Evolutionary conservation across 495 filamentous ascomycete species (phyloP), one percentile per base, ranked within the genome.

Genomic region (Diplogelasinospora grovesii): DNA sequence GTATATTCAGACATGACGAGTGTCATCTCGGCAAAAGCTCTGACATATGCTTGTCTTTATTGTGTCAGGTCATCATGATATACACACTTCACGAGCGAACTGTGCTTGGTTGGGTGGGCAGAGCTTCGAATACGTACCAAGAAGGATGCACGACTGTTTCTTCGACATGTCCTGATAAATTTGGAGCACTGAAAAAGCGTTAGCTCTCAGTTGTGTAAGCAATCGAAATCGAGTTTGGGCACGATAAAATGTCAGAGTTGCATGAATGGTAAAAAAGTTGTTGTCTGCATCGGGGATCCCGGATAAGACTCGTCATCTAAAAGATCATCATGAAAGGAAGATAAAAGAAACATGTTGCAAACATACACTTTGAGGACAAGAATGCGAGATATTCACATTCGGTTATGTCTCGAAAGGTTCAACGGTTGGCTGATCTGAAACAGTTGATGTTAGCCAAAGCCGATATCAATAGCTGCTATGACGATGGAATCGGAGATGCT

Each of bases 251-350:
- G 34, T 33, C 39, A 41, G 39, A 33, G 23, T 33, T 30, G 83
- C 83, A 87, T 87, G 83, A 87, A 87, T 87, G 83, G 83, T 80
- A 79, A 62, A 76, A 76, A 72, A 66, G 59, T 56, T 60, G 61
- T 70, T 83, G 70, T 87, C 83, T 73, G 70, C 83, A 87, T 81
- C 74, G 83, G 78, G 73, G 51, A 78, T 73, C 69, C 79, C 83
- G 77, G 66, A 83, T 87, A 78, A 79, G 83, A 87, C 83, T 87
- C 83, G 83, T 87, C 83, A 87, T 87, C 83, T 83, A 74, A 59
- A 68, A 53, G 73, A 63, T 84, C 83, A 86, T 83, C 78, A 83
- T 64, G 49, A 52, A 65, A 35, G 43, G 39, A 2, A 18, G 30
- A 27, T 30, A 36, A 22, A 27, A 16, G 11, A 13, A 19, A 43